phyloP scores from a whole-genome alignment of 331 rosid species.

The Prunus yedoensis region DNA sequence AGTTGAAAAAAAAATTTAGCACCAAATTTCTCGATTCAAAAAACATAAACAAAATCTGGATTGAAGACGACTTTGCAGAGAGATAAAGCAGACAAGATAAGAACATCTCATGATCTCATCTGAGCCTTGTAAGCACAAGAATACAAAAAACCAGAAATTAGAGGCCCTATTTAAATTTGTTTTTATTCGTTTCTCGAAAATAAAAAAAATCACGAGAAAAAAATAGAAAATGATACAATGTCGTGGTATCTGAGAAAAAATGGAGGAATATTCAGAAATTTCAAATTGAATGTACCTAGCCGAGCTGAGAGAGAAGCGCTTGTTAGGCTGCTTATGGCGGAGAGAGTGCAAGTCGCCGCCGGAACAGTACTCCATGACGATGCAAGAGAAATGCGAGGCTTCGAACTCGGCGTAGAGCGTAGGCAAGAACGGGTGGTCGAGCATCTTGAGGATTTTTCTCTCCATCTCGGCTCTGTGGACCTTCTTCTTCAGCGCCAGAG shows the following conservation, averaged over 20 bases:
- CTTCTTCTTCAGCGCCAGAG: conserved; percentile 75
- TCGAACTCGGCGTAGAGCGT: conserved; percentile 91
- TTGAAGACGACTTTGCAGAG: conserved; percentile 32
- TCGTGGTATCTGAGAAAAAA: not conserved
- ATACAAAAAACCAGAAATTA: conserved; percentile 27
- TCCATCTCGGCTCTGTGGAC: conserved; percentile 89
- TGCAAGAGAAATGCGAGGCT: conserved; percentile 86
- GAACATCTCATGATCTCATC: conserved; percentile 29
- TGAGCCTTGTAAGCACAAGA: conserved; percentile 21
- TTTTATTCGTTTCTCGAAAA: not conserved
- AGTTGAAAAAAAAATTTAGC: not conserved
- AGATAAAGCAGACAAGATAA: conserved; percentile 42
- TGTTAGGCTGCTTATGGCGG: conserved; percentile 62
- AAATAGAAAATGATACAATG: not conserved
- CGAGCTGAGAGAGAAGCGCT: conserved; percentile 74
- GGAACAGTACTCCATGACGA: conserved; percentile 95
- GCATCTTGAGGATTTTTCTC: conserved; percentile 85
- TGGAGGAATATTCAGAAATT: not conserved
- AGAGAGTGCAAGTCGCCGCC: conserved; percentile 96
- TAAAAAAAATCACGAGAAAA: not conserved
- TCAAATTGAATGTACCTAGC: conserved; percentile 55
- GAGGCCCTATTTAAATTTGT: not conserved
- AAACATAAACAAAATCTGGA: not conserved
- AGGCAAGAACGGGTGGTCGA: conserved; percentile 97
- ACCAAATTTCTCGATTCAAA: too few species aligned